These are phyloP conservation scores for Colletotrichum gigasporum DNA, from an alignment of 2,329 filamentous ascomycete species.

Conservation along the genomic window DNA sequence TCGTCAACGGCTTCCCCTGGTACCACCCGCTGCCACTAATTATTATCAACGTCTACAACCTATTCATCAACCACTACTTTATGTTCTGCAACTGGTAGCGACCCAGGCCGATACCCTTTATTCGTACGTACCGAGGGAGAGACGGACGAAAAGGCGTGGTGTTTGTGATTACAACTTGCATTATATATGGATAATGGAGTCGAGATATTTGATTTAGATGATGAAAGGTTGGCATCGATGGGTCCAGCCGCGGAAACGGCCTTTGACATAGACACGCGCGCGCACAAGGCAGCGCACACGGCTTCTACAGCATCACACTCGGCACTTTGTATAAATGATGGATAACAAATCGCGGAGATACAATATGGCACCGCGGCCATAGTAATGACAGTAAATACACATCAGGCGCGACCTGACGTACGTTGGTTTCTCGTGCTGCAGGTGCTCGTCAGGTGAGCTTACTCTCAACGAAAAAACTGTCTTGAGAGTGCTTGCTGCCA, in stretches of 20 bases:
- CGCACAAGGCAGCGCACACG: neutral
- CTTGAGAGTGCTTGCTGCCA: too few relatives aligned
- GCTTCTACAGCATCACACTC: conserved; percentile 16
- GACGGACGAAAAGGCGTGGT: neutral
- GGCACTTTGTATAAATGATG: conserved; percentile 21
- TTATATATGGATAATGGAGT: conserved; percentile 24
- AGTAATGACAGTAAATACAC: conserved; percentile 6
- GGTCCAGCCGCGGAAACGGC: neutral
- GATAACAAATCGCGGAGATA: neutral
- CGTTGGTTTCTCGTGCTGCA: too few relatives aligned
- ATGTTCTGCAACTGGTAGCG: conserved; percentile 43
- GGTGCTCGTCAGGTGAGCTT: too few relatives aligned
- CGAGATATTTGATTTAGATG: conserved; percentile 5
- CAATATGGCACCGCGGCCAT: neutral
- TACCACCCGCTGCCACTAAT: conserved; percentile 50
- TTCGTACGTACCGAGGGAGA: neutral
- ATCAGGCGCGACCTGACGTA: too few relatives aligned
- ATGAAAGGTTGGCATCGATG: neutral
- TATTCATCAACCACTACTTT: conserved; percentile 51
- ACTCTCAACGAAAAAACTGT: neutral
- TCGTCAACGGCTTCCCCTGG: conserved; percentile 46
- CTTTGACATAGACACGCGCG: neutral
- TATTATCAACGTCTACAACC: conserved; percentile 48
- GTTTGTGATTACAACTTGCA: conserved; percentile 13
- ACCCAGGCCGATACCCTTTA: too few relatives aligned